Evolutionary conservation across 2,329 filamentous ascomycete genomes (phyloP).

Genomic region (Colletotrichum tropicale): DNA sequence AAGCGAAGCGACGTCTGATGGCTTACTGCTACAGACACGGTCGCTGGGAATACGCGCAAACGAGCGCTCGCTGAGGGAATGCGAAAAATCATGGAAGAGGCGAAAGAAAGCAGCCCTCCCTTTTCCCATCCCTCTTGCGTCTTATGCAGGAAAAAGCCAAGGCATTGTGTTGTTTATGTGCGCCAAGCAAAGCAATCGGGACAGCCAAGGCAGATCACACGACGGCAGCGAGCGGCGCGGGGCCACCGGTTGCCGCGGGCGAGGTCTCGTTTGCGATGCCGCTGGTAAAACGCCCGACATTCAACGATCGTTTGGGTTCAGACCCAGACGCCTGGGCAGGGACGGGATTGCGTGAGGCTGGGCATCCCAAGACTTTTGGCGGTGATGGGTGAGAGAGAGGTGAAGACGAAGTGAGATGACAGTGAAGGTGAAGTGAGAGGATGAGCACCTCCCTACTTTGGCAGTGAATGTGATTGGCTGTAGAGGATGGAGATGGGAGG

Average conservation of each 20-base stretch:
- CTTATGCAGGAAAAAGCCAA: not conserved
- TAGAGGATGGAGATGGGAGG: not conserved
- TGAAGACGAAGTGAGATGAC: not conserved
- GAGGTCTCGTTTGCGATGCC: not conserved
- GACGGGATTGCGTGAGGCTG: not conserved
- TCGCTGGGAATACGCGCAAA: not conserved
- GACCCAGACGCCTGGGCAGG: not conserved
- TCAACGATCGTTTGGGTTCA: not conserved
- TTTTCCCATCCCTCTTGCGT: not conserved
- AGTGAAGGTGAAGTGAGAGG: not conserved
- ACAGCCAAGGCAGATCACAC: constrained; percentile 19
- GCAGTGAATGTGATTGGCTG: not conserved
- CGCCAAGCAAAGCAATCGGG: constrained; percentile 17
- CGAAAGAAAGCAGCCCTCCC: not conserved
- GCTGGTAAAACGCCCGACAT: not conserved
- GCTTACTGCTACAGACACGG: not conserved
- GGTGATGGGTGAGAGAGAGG: not conserved
- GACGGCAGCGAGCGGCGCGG: not conserved
- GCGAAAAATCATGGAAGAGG: not conserved
- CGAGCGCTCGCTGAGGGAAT: not conserved
- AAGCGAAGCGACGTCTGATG: not conserved
- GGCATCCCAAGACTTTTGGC: not conserved
- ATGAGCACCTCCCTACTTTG: not conserved
- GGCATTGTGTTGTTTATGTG: not conserved
- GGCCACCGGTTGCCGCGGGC: not conserved